Conservation (phyloP, 306 rosid genomes). For the Rubus parviflorus region DNA sequence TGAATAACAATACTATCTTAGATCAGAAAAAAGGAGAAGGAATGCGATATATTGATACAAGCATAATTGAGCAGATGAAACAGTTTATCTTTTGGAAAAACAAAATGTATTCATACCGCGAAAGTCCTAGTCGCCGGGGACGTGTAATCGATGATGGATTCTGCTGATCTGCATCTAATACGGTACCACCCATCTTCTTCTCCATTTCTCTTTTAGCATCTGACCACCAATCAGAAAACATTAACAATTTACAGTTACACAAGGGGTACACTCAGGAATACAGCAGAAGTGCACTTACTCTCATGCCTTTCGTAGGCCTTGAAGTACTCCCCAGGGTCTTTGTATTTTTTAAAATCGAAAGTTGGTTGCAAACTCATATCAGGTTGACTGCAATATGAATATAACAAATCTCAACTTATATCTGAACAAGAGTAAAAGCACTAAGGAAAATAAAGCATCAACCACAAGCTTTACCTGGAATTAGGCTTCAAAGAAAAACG, state of each 20-base stretch:
- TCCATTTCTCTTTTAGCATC: conserved; percentile 77
- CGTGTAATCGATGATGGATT: conserved; percentile 39
- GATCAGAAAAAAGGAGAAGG: conserved; percentile 25
- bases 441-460: not conserved
- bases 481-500: conserved; percentile 62
- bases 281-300: conserved; percentile 43
- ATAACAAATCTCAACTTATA: conserved; percentile 11
- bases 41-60: not conserved
- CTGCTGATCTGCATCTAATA: conserved; percentile 42
- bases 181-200: conserved; percentile 50
- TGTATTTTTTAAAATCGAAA: conserved; percentile 48
- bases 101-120: conserved; percentile 36
- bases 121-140: conserved; percentile 68
- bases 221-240: conserved; percentile 37
- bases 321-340: conserved; percentile 69
- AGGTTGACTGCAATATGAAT: conserved; percentile 48
- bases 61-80: conserved; percentile 17
- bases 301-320: conserved; percentile 59
- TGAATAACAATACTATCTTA: conserved; percentile 21
- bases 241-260: not conserved
- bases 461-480: conserved; percentile 37
- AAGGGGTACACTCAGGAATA: conserved; percentile 4
- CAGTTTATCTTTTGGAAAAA: not conserved
- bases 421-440: not conserved
- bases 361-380: conserved; percentile 46